Conservation (phyloP, 805 yeast genomes). For the Pichia nakasei region DNA sequence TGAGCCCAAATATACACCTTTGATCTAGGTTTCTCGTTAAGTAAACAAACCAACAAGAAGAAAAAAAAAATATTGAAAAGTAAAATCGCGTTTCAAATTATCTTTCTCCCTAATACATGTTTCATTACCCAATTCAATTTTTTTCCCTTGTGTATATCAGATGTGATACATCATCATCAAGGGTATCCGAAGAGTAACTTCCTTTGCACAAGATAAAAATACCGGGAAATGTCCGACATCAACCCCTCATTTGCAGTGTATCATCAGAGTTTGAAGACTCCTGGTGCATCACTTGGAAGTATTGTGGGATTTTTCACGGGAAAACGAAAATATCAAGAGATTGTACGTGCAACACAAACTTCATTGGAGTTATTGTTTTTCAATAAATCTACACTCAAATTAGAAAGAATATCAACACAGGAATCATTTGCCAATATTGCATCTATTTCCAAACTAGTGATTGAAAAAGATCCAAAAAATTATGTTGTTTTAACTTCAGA, state of each 20-base stretch:
- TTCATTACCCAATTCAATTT: too few species aligned
- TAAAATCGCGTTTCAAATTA: too few species aligned
- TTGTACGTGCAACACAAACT: constrained; percentile 50
- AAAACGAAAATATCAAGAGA: constrained; percentile 46
- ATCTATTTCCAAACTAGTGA: constrained; percentile 39
- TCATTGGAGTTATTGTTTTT: constrained; percentile 45
- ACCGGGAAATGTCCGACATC: constrained; percentile 17
- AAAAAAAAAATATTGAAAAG: too few species aligned
- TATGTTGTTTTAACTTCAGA: constrained; percentile 65
- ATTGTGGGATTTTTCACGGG: constrained; percentile 65
- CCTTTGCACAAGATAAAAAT: too few species aligned
- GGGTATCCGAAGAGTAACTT: too few species aligned
- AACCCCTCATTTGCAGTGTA: constrained; percentile 44
- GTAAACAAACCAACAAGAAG: too few species aligned
- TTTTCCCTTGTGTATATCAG: too few species aligned
- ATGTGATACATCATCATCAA: too few species aligned
- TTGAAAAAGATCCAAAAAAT: constrained; percentile 48
- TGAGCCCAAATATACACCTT: too few species aligned
- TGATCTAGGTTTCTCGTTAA: too few species aligned
- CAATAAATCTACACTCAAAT: constrained; percentile 47
- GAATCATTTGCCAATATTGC: constrained; percentile 54
- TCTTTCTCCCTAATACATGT: too few species aligned
- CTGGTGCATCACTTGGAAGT: constrained; percentile 44
- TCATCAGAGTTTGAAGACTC: constrained; percentile 59
- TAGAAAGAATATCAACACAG: constrained; percentile 35